Conservation (phyloP, 148 eudicot genomes). For the Drosera capensis region DNA sequence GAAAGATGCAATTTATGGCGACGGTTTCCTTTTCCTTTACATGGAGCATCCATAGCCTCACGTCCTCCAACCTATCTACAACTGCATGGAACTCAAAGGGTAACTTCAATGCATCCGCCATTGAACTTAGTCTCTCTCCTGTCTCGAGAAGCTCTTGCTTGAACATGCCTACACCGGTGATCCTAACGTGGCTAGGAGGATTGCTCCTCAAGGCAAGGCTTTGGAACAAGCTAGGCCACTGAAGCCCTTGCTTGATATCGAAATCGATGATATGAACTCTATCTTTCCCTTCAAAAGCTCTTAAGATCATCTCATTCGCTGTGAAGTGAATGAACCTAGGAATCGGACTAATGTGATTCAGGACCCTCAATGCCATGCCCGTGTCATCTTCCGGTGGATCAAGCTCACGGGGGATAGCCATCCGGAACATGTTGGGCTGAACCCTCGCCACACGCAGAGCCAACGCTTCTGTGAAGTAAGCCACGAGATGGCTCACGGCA, state of each 20-base stretch:
- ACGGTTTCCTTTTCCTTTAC: constrained; percentile 78
- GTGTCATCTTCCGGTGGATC: constrained; percentile 52
- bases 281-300: constrained; percentile 80
- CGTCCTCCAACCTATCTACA: constrained; percentile 84
- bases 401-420: constrained; percentile 50
- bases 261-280: constrained; percentile 81
- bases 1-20: constrained; percentile 60
- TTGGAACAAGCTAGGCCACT: constrained; percentile 85
- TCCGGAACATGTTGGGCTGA: constrained; percentile 70
- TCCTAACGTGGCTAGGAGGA: constrained; percentile 81
- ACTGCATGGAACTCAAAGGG: constrained; percentile 82
- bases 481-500: constrained; percentile 46
- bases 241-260: constrained; percentile 88
- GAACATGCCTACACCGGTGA: constrained; percentile 82
- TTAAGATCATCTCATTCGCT: constrained; percentile 69
- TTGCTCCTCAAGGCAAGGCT: constrained; percentile 47
- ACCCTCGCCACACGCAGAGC: constrained; percentile 55
- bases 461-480: constrained; percentile 82
- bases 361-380: constrained; percentile 46
- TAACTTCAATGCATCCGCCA: constrained; percentile 59
- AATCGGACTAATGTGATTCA: constrained; percentile 79
- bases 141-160: constrained; percentile 82
- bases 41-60: constrained; percentile 96
- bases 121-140: constrained; percentile 53
- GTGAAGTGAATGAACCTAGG: constrained; percentile 82